phyloP scores from a whole-genome alignment of 805 yeast species.

The Candida pini region DNA sequence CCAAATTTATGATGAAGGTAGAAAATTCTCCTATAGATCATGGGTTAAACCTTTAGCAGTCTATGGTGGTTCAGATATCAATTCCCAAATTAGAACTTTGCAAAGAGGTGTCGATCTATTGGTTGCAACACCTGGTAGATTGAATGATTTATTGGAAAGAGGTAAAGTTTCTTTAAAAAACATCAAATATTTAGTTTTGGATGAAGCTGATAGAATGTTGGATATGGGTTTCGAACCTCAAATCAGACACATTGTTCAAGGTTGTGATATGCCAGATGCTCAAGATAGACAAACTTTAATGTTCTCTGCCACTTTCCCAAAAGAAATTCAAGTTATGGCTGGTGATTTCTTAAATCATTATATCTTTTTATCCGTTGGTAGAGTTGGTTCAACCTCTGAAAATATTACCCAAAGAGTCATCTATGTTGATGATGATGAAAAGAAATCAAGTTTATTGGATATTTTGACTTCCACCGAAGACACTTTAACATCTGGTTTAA shows the following conservation, averaged over 20 bases:
- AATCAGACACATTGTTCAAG: conserved; percentile 96
- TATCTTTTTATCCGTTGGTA: conserved; percentile 94
- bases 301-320: conserved; percentile 99
- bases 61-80: conserved; percentile 97
- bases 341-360: conserved; percentile 95
- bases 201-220: conserved; percentile 99
- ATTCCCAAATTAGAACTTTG: conserved; percentile 79
- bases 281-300: conserved; percentile 90
- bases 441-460: conserved; percentile 85
- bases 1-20: conserved; percentile 94
- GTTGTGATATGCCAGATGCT: conserved; percentile 95
- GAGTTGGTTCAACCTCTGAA: conserved; percentile 98
- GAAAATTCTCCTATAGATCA: conserved; percentile 93
- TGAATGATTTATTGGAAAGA: conserved; percentile 92
- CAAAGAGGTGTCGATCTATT: conserved; percentile 92
- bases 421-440: conserved; percentile 90
- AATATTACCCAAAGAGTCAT: conserved; percentile 92
- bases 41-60: conserved; percentile 97
- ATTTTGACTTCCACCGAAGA: conserved; percentile 73
- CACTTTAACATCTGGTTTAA: conserved; percentile 54
- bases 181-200: conserved; percentile 90
- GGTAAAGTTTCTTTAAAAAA: conserved; percentile 85
- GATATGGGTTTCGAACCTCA: conserved; percentile 99
- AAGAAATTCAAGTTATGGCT: conserved; percentile 94
- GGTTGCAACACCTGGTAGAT: conserved; percentile 99